Evolutionary conservation across 768 basidiomycete species (phyloP), one percentile per base, ranked within the genome.

Genomic region (Boletus fagicola): DNA sequence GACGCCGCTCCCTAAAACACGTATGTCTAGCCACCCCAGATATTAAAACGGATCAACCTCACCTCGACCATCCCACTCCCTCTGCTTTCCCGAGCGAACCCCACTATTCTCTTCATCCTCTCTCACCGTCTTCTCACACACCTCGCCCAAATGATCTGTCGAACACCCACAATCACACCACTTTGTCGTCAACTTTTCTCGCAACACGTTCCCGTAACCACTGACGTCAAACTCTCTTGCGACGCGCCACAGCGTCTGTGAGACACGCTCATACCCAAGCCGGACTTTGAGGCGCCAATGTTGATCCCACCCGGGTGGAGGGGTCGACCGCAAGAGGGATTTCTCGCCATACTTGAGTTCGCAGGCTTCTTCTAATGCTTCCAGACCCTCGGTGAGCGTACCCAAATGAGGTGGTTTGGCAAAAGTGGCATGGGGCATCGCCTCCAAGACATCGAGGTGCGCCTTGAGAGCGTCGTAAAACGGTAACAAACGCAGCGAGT

Each of bases 151-250:
- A 65, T 89, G 87, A 67, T 88, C 88, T 28, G 88, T 88, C 48
- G 87, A 88, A 66, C 88, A 90, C 1, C 88, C 88, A 71, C 88
- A 90, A 57, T 88, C 87, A 66, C 88, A 90, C 88, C 88, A 90
- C 62, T 88, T 89, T 5, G 77, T 79, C 13, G 83, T 85, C 51
- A 90, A 69, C 70, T 90, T 90, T 61, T 90, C 88, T 30, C 86
- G 75, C 33, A 90, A 73, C 15, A 88, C 82, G 36, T 77, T 74
- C 0, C 88, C 88, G 61, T 88, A 90, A 12, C 88, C 88, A 30
- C 83, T 78, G 3, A 87, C 83, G 62, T 88, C 85, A 58, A 88
- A 88, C 64, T 90, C 88, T 31, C 80, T 72, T 30, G 87, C 83
- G 22, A 88, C 83, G 20, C 80, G 77, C 88, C 87, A 90, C 2